These are phyloP conservation scores for Suillus placidus DNA, from an alignment of 768 basidiomycete species.

Conservation along the genomic window DNA sequence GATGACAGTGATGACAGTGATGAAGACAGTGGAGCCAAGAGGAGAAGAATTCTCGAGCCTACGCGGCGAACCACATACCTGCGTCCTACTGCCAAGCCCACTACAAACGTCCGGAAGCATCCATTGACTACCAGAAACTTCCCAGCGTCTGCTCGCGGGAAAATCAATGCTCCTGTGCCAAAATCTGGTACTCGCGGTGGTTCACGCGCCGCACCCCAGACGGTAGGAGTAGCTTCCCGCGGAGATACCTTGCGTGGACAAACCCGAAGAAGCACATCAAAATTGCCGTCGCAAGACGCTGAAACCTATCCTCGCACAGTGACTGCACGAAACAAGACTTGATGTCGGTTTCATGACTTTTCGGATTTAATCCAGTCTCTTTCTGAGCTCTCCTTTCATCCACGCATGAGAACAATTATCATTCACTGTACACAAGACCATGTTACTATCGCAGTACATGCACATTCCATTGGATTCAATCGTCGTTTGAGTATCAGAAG, in stretches of 20 bases:
- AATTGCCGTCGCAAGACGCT: slow-evolving; percentile 2
- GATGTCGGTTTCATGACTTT: slow-evolving; percentile 29
- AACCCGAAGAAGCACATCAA: neutral
- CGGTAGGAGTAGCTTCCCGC: neutral
- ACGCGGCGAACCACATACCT: slow-evolving; percentile 28
- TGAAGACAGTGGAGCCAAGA: slow-evolving; percentile 22
- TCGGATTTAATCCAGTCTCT: neutral
- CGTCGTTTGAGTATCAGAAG: neutral
- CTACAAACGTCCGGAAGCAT: slow-evolving; percentile 18
- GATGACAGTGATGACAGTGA: slow-evolving; percentile 21
- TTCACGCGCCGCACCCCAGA: neutral
- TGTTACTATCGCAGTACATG: slow-evolving; percentile 16
- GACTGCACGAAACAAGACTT: slow-evolving; percentile 24
- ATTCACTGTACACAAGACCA: slow-evolving; percentile 29
- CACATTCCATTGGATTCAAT: slow-evolving; percentile 6
- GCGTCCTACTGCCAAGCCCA: slow-evolving; percentile 25
- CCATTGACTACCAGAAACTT: slow-evolving; percentile 15
- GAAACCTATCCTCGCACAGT: slow-evolving; percentile 4
- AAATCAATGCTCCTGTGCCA: slow-evolving; percentile 14
- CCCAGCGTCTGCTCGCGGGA: slow-evolving; percentile 13
- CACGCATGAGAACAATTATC: slow-evolving; percentile 5
- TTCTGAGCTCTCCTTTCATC: neutral
- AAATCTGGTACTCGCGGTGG: slow-evolving; percentile 14
- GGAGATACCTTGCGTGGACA: neutral
- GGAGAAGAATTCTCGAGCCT: slow-evolving; percentile 30